A percentile compares a stretch with the other conserved stretches of the same genome.
Conservation (phyloP, 805 yeast genomes). For the Schwanniomyces vanrijiae region DNA sequence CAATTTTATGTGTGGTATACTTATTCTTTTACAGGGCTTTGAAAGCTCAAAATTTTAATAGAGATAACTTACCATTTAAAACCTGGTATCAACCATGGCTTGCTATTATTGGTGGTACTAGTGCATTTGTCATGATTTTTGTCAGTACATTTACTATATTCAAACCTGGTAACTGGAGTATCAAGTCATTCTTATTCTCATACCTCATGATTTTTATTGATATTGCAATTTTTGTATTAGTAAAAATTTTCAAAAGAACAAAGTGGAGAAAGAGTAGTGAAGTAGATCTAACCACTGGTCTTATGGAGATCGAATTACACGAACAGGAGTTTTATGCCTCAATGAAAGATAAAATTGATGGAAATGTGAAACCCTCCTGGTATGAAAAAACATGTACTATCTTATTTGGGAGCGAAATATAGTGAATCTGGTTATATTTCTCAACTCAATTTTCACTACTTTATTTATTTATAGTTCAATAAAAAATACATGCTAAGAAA, state of each 20-base stretch:
- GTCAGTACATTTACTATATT: conserved; percentile 40
- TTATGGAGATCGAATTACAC: conserved; percentile 40
- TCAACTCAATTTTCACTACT: background rate
- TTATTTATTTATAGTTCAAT: too few relatives aligned
- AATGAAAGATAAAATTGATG: conserved; percentile 15
- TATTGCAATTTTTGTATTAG: conserved; percentile 30
- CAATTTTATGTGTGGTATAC: conserved; percentile 48
- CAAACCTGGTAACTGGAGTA: conserved; percentile 36
- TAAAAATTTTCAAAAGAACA: conserved; percentile 39
- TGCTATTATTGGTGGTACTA: conserved; percentile 27
- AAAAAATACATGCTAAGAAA: background rate
- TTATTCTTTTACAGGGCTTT: conserved; percentile 60
- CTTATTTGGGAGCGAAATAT: conserved; percentile 26
- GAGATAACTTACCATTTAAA: conserved; percentile 8
- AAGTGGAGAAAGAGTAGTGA: conserved; percentile 30
- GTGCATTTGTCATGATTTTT: conserved; percentile 32
- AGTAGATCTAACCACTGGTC: conserved; percentile 38
- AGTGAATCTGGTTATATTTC: background rate
- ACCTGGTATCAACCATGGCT: conserved; percentile 37
- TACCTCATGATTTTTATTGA: conserved; percentile 45
- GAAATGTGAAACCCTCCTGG: conserved; percentile 16
- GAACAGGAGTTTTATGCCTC: conserved; percentile 27
- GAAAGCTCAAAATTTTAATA: conserved; percentile 32
- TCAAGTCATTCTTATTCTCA: conserved; percentile 42
- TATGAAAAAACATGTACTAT: conserved; percentile 15